Conservation (phyloP, 2,329 filamentous ascomycete species). For the Xylaria hypoxylon region DNA sequence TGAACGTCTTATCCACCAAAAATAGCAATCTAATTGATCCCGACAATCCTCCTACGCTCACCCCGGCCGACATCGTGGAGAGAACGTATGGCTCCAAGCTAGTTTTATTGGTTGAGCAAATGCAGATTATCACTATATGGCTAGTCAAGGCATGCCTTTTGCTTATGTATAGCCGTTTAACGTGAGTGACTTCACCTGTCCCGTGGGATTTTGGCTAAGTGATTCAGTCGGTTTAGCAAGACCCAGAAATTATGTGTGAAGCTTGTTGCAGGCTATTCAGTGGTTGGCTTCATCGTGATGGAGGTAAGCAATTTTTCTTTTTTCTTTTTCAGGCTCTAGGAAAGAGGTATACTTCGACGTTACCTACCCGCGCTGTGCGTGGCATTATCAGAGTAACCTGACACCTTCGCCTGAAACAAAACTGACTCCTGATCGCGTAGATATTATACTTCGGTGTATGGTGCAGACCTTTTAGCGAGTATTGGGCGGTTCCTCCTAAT, state of each 20-base stretch:
- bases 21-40: slow-evolving; percentile 70
- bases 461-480: slow-evolving; percentile 67
- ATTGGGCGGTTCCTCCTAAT: slow-evolving; percentile 67
- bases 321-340: too few species aligned
- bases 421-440: slow-evolving; percentile 12
- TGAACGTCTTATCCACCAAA: slow-evolving; percentile 67
- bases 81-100: slow-evolving; percentile 68
- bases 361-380: neutral
- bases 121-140: slow-evolving; percentile 70
- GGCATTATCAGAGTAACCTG: too few species aligned
- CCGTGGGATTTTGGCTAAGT: neutral
- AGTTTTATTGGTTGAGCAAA: slow-evolving; percentile 71
- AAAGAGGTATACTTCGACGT: neutral
- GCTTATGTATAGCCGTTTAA: slow-evolving; percentile 67
- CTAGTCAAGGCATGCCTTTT: slow-evolving; percentile 67
- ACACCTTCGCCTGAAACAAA: neutral
- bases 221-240: slow-evolving; percentile 56
- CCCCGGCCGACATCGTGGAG: slow-evolving; percentile 56
- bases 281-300: slow-evolving; percentile 61
- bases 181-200: slow-evolving; percentile 51
- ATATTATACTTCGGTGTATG: slow-evolving; percentile 55
- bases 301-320: slow-evolving; percentile 50
- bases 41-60: slow-evolving; percentile 58
- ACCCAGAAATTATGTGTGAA: slow-evolving; percentile 62
- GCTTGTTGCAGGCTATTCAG: slow-evolving; percentile 60